Conservation (phyloP, 2,329 filamentous ascomycete species). For the Colletotrichum liaoningense region DNA sequence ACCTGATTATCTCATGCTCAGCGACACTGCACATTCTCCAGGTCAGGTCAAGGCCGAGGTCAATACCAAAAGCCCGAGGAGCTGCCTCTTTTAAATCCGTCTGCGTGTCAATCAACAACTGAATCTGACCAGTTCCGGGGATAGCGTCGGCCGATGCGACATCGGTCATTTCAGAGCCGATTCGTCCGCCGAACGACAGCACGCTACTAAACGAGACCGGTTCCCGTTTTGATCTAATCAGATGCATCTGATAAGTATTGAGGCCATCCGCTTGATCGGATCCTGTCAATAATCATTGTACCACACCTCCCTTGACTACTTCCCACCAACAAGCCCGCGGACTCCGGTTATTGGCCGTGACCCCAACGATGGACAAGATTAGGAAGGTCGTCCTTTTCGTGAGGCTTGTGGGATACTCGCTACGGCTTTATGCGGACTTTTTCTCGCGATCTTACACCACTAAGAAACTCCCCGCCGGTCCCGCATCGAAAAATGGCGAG, state of each 20-base stretch:
- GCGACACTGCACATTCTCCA: background rate
- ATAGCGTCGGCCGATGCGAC: constrained; percentile 21
- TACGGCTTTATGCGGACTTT: constrained; percentile 33
- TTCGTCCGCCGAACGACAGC: background rate
- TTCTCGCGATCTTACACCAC: constrained; percentile 32
- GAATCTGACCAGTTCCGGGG: background rate
- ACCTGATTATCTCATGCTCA: background rate
- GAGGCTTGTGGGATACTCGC: constrained; percentile 42
- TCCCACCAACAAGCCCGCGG: background rate
- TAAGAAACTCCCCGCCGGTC: constrained; percentile 24
- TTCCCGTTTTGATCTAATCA: constrained; percentile 42
- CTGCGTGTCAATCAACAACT: background rate
- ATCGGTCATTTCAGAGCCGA: constrained; percentile 21
- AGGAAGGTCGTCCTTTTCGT: constrained; percentile 44
- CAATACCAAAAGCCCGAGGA: background rate
- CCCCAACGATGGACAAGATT: constrained; percentile 39
- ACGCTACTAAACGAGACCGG: background rate
- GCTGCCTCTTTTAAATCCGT: background rate
- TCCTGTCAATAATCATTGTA: background rate
- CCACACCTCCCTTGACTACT: background rate
- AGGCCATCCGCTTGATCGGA: background rate
- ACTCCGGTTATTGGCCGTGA: background rate
- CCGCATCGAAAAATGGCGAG: constrained; percentile 30
- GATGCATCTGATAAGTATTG: constrained; percentile 48
- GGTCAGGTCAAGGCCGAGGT: background rate